Percentiles rank a stretch among this genome's conserved stretches.
Conservation (phyloP, 805 yeast genomes). For the Ogataea ramenticola region DNA sequence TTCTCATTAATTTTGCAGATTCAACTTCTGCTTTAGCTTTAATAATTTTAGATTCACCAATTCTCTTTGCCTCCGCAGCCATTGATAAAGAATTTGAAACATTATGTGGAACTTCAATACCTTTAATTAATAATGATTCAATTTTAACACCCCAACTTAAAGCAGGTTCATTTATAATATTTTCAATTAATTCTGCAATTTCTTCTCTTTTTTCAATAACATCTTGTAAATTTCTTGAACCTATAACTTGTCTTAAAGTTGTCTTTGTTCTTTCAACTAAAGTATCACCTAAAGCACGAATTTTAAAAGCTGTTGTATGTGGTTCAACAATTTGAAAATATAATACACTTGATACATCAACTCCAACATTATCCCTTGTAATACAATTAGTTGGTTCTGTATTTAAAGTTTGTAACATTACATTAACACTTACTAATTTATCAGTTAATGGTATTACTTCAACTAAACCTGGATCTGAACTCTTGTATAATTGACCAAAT, state of each 20-base stretch:
- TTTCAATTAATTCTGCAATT: slow-evolving; percentile 57
- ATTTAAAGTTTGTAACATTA: slow-evolving; percentile 53
- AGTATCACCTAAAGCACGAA: slow-evolving; percentile 45
- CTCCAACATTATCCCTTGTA: slow-evolving; percentile 63
- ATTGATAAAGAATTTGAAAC: slow-evolving; percentile 57
- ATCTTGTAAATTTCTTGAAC: slow-evolving; percentile 59
- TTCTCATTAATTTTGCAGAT: slow-evolving; percentile 67
- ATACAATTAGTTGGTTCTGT: slow-evolving; percentile 63
- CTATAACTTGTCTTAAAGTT: slow-evolving; percentile 65
- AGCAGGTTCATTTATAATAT: slow-evolving; percentile 54
- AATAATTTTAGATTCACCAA: slow-evolving; percentile 71
- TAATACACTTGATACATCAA: slow-evolving; percentile 56
- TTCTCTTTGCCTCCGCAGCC: slow-evolving; percentile 71
- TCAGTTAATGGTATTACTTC: slow-evolving; percentile 64
- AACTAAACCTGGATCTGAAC: slow-evolving; percentile 63
- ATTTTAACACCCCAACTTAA: slow-evolving; percentile 64
- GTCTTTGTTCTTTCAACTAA: slow-evolving; percentile 64
- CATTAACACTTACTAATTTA: slow-evolving; percentile 39
- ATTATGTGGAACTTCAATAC: slow-evolving; percentile 44
- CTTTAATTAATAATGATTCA: slow-evolving; percentile 64
- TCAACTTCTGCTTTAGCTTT: slow-evolving; percentile 73
- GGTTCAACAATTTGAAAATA: slow-evolving; percentile 65
- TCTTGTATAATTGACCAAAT: slow-evolving; percentile 57
- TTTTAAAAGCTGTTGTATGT: slow-evolving; percentile 55
- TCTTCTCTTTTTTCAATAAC: slow-evolving; percentile 69